Conservation (phyloP, 169 alveolate species). For the Plasmodium chabaudi region DNA sequence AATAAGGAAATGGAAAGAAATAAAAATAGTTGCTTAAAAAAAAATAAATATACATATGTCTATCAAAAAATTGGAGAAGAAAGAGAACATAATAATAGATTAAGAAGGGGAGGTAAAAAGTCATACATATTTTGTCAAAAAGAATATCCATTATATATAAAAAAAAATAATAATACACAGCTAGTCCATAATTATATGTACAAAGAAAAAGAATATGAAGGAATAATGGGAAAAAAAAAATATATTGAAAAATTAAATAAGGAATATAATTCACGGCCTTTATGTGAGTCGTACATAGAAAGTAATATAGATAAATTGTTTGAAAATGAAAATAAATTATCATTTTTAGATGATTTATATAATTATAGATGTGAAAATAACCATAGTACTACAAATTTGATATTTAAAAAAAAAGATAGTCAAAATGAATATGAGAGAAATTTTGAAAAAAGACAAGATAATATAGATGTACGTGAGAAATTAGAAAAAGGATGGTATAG, state of each 20-base stretch:
- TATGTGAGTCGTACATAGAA: constrained; percentile 45
- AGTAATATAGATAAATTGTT: constrained; percentile 24
- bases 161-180: constrained; percentile 9
- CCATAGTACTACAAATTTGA: background rate
- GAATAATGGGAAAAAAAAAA: background rate
- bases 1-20: background rate
- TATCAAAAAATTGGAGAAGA: background rate
- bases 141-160: constrained; percentile 38
- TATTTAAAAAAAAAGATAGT: background rate
- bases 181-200: constrained; percentile 55
- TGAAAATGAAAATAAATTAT: constrained; percentile 8
- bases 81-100: constrained; percentile 15
- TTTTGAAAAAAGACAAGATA: background rate
- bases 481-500: constrained; percentile 58
- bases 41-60: too few relatives aligned
- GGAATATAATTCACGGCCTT: constrained; percentile 33
- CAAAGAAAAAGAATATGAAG: constrained; percentile 45
- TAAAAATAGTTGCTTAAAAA: background rate
- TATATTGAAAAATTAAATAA: constrained; percentile 3
- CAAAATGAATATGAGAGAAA: background rate
- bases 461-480: background rate
- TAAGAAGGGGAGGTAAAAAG: constrained; percentile 14
- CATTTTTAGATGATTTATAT: too few relatives aligned
- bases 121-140: constrained; percentile 27
- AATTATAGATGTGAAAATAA: too few relatives aligned